A percentile compares a stretch with the other conserved stretches of the same genome.
phyloP scores from a whole-genome alignment of 2,329 filamentous ascomycete species.

The Xylaria sp. region DNA sequence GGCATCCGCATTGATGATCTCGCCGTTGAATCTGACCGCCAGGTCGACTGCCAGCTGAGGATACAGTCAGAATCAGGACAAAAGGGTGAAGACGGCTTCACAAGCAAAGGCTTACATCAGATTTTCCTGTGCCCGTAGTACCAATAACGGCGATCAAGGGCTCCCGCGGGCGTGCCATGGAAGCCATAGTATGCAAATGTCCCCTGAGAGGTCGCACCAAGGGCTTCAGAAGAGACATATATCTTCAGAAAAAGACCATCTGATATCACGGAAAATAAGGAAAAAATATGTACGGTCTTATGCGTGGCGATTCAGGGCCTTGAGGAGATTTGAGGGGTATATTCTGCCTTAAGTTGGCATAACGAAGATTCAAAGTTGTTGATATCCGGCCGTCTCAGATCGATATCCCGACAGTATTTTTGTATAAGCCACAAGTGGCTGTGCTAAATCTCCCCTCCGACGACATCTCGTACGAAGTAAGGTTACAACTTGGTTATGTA shows the following conservation, averaged over 20 bases:
- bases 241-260: not conserved
- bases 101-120: conserved; percentile 33
- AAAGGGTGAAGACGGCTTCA: not conserved
- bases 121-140: conserved; percentile 77
- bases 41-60: conserved; percentile 82
- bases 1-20: conserved; percentile 94
- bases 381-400: not conserved
- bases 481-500: no score
- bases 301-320: not conserved
- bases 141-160: conserved; percentile 79
- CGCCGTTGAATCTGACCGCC: conserved; percentile 76
- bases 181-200: conserved; percentile 36
- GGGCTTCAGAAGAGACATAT: conserved; percentile 5
- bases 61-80: conserved; percentile 11
- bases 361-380: not conserved
- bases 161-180: conserved; percentile 37
- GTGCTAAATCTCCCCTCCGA: not conserved
- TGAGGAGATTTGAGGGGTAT: not conserved
- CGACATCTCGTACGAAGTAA: no score
- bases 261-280: not conserved
- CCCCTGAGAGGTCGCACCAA: conserved; percentile 14
- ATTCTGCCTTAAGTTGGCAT: not conserved
- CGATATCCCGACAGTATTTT: not conserved
- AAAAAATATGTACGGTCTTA: not conserved
- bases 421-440: not conserved